Evolutionary conservation across 495 filamentous ascomycete genomes (phyloP), one percentile per base, ranked within the genome.

Genomic region (Hypoxylon subgilvum): DNA sequence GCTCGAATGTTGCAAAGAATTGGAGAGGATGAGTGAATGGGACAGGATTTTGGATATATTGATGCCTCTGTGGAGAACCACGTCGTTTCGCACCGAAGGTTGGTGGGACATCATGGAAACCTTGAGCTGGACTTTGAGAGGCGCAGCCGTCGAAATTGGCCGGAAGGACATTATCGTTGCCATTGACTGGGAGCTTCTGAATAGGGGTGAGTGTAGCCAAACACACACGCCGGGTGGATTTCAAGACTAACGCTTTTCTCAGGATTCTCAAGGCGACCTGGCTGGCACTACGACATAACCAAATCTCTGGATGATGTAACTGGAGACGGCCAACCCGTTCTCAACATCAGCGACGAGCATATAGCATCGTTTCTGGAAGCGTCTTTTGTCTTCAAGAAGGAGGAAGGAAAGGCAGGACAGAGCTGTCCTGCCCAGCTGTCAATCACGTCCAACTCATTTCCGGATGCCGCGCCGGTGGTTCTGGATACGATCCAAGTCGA

Each of bases 181-280:
- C 28, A 86, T 93, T n/a, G 86, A 91, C 46, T 93, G 92, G 85
- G 93, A 97, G 67, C 78, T 96, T 25, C 73, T 90, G 54, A 86
- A 85, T 61, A 76, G 73, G 53, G 75, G 88, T 92, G 69, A 70
- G 88, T 12, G 4, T 30, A 42, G 13, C 57, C n/a, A 35, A 8
- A 19, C 19, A 47, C 63, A 35, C 63, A 44, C 34, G n/a, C 31
- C 34, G n/a, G n/a, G n/a, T n/a, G n/a, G 25, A 23, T 17, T 63
- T 27, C 4, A 32, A 28, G 25, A 14, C 49, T 63, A 32, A 66
- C 34, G 25, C 13, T 28, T 25, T 25, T 16, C 63, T 32, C 67
- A 86, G 86, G 70, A 14, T 91, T 92, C 65, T 76, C 76, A 45
- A 75, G 78, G 48, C 83, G 81, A 45, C 70, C 78, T 38, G 79